Conservation (phyloP, 2,329 filamentous ascomycete species). For the Ilyonectria destructans region DNA sequence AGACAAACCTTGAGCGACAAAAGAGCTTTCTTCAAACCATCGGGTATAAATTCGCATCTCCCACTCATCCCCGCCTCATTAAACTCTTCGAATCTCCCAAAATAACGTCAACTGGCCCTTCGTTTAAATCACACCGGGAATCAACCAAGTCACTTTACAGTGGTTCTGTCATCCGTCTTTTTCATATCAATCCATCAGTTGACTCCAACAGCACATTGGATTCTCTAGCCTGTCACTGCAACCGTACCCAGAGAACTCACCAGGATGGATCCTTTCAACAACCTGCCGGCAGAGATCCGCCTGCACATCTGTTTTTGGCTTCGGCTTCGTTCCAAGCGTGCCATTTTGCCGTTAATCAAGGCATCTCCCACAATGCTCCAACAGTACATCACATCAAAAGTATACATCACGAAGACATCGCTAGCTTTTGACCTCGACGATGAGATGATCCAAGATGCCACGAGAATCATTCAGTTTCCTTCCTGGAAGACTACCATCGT, state of each 20-base stretch:
- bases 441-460: slow-evolving; percentile 34
- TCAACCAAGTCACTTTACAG: neutral
- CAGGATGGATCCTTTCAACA: slow-evolving; percentile 32
- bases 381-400: slow-evolving; percentile 24
- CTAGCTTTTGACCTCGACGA: slow-evolving; percentile 29
- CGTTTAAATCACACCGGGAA: neutral
- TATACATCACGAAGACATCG: slow-evolving; percentile 3
- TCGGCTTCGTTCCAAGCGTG: slow-evolving; percentile 11
- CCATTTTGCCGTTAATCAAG: slow-evolving; percentile 5
- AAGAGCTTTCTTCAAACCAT: neutral
- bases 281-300: slow-evolving; percentile 25
- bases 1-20: neutral
- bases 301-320: slow-evolving; percentile 2
- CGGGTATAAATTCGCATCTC: neutral
- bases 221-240: no score
- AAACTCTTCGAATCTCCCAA: neutral
- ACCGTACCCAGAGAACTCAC: neutral
- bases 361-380: slow-evolving; percentile 34
- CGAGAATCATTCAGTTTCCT: slow-evolving; percentile 30
- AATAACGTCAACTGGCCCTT: neutral
- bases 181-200: neutral
- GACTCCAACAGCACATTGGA: neutral
- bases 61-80: neutral
- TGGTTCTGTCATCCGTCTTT: neutral
- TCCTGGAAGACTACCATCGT: neutral